phyloP scores from a whole-genome alignment of 768 basidiomycete species.

The Paxillus involutus region DNA sequence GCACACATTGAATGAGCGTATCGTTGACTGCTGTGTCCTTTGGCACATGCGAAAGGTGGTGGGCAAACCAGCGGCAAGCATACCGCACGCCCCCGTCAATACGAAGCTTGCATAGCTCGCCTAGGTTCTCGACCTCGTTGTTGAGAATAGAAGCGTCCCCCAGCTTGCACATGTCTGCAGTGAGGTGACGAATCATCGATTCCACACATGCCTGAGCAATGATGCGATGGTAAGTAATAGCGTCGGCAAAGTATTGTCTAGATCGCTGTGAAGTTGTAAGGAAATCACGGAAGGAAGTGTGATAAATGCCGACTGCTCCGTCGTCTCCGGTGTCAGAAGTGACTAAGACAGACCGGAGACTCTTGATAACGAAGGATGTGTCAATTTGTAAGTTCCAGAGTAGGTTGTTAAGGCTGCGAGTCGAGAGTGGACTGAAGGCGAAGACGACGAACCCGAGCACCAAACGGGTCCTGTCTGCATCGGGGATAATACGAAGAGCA shows the following conservation, averaged over 20 bases:
- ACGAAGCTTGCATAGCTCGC: constrained; percentile 7
- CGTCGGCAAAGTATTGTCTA: constrained; percentile 12
- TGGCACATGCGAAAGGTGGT: constrained; percentile 13
- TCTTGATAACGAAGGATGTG: constrained; percentile 7
- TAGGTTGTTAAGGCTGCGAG: constrained; percentile 9
- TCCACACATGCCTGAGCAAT: constrained; percentile 15
- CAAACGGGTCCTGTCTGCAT: constrained; percentile 7
- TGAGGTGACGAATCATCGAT: constrained; percentile 15
- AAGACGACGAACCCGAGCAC: constrained; percentile 14
- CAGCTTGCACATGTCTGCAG: constrained; percentile 12
- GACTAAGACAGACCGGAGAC: constrained; percentile 15
- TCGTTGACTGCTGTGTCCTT: constrained; percentile 2
- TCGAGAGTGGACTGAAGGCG: constrained; percentile 14
- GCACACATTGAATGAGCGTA: constrained; percentile 7
- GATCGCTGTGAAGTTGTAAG: constrained; percentile 15
- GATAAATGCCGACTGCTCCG: constrained; percentile 16
- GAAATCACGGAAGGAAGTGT: constrained; percentile 23
- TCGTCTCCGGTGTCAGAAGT: constrained; percentile 8
- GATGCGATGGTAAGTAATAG: constrained; percentile 8
- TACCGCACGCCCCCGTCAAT: constrained; percentile 17
- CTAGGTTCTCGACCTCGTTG: constrained; percentile 12
- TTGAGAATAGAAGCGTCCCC: constrained; percentile 11
- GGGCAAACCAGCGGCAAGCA: constrained; percentile 21
- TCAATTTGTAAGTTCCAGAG: constrained; percentile 8
- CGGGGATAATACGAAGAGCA: constrained; percentile 9